Evolutionary conservation across 768 basidiomycete species (phyloP).

Genomic region (Cyclocybe cylindracea): DNA sequence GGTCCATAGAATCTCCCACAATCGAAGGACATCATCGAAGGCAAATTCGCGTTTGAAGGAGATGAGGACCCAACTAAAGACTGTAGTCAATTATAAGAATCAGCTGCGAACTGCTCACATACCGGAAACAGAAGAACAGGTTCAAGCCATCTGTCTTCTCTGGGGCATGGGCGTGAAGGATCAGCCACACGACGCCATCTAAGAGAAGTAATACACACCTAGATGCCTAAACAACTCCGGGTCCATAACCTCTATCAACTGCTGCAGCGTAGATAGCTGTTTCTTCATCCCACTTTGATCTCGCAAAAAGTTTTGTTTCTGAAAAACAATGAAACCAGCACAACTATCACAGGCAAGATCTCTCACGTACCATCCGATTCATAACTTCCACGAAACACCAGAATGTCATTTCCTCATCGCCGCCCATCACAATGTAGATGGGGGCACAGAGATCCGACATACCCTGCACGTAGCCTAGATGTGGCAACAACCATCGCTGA

Average conservation of each 20-base stretch:
- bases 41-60: constrained; percentile 96
- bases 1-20: constrained; percentile 96
- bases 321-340: constrained; percentile 10
- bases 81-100: constrained; percentile 1
- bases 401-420: constrained; percentile 88
- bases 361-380: constrained; percentile 81
- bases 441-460: constrained; percentile 98
- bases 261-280: constrained; percentile 86
- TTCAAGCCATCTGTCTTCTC: constrained; percentile 92
- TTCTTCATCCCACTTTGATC: constrained; percentile 99
- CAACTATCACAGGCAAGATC: background rate
- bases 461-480: constrained; percentile 91
- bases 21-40: constrained; percentile 83
- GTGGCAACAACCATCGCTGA: constrained; percentile 1
- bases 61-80: constrained; percentile 81
- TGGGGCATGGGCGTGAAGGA: constrained; percentile 10
- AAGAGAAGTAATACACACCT: constrained; percentile 40
- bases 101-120: constrained; percentile 21
- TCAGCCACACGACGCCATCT: background rate
- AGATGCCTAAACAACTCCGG: constrained; percentile 93
- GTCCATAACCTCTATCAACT: constrained; percentile 92
- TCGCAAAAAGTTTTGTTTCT: constrained; percentile 94
- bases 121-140: constrained; percentile 98
- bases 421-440: constrained; percentile 87
- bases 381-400: constrained; percentile 97